Evolutionary conservation across 2,329 filamentous ascomycete species (phyloP), one percentile per base, ranked within the genome.

Genomic region (Gnomoniopsis sp.): DNA sequence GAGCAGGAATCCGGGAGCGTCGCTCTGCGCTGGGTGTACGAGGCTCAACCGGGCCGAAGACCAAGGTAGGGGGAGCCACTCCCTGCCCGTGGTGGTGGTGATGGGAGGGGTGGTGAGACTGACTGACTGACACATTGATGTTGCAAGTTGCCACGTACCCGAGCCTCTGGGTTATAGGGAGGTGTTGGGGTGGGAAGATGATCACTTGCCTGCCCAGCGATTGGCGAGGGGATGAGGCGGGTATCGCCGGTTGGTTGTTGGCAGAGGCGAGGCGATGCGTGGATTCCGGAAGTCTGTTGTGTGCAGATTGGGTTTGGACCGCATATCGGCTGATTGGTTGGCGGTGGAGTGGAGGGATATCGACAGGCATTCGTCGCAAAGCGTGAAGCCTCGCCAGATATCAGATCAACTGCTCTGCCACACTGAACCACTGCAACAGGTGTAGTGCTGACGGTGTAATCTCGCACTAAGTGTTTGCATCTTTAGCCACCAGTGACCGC

Each of bases 201-300:
- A n/a, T 19, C 19, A 19, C 41, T 44, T n/a, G 2, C 1, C 38
- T 3, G 26, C 23, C 36, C 22, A n/a, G 23, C 54, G 47, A 56
- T 50, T 56, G 47, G 54, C 54, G 54, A 50, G 47, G 47, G 43
- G 47, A 46, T 57, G 23, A 51, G 48, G 54, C 48, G 38, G 54
- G 15, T 50, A 41, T 51, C 48, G 47, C 41, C 47, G 10, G 48
- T 44, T 33, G 23, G 12, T 19, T 15, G 41, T 30, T 17, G 51
- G 22, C 23, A 53, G 17, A 34, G 15, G 51, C 23, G 41, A 53
- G 51, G 51, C 38, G 41, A 43, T 33, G 38, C 33, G 38, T 41
- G 36, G 36, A 41, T 11, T 15, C 19, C 21, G 46, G 51, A 36
- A 11, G 23, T 44, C 36, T 30, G 50, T n/a, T 44, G 19, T 43